A percentile compares a stretch with the other conserved stretches of the same genome.
Evolutionary conservation across 2,329 filamentous ascomycete genomes (phyloP).

Genomic region (Ascosphaera aggregata): DNA sequence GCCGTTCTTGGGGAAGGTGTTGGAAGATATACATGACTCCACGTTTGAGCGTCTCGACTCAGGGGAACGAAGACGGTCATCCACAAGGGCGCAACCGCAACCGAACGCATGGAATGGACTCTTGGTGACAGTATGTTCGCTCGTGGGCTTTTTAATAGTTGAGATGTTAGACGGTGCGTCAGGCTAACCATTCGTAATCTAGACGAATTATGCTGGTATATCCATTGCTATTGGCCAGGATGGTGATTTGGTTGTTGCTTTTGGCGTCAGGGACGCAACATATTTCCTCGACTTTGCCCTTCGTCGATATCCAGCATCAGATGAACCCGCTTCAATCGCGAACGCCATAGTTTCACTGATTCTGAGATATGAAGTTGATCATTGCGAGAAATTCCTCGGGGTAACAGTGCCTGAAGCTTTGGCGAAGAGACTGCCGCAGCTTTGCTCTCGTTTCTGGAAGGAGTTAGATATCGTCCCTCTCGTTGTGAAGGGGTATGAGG

Average conservation of each 20-base stretch:
- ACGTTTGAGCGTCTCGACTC: background rate
- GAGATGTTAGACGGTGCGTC: no score
- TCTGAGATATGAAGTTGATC: slow-evolving; percentile 38
- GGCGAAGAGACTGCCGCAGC: slow-evolving; percentile 34
- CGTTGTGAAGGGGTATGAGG: slow-evolving; percentile 27
- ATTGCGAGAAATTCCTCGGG: slow-evolving; percentile 52
- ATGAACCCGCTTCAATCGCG: slow-evolving; percentile 24
- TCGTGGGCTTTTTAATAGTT: no score
- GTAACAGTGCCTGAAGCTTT: slow-evolving; percentile 42
- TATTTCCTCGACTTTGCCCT: slow-evolving; percentile 53
- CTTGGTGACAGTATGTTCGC: background rate
- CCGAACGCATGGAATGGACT: background rate
- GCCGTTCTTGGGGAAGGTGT: background rate
- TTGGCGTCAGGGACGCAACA: slow-evolving; percentile 50
- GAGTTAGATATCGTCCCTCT: slow-evolving; percentile 56
- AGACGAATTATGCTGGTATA: slow-evolving; percentile 21
- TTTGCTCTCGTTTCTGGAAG: slow-evolving; percentile 50
- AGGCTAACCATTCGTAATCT: slow-evolving; percentile 1
- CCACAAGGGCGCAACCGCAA: background rate
- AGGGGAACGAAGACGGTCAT: background rate
- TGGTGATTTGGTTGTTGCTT: slow-evolving; percentile 32
- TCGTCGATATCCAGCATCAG: slow-evolving; percentile 25
- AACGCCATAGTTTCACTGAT: slow-evolving; percentile 32
- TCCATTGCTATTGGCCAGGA: slow-evolving; percentile 13
- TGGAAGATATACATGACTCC: background rate